phyloP scores from a whole-genome alignment of 331 rosid species.

The Dryas integrifolia region DNA sequence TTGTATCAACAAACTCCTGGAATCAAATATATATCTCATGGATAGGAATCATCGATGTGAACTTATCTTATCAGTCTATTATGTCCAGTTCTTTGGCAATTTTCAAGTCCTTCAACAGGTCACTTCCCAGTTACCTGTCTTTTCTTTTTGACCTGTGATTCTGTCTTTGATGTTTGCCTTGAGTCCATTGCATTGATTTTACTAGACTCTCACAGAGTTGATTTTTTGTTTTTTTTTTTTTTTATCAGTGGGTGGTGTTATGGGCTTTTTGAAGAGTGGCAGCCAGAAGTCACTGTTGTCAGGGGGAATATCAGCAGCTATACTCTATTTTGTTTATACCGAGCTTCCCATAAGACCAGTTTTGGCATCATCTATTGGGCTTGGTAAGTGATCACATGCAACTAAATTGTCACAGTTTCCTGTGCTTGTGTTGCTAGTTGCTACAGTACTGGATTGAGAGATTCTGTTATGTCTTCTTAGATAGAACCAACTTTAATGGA shows the following conservation, averaged over 20 bases:
- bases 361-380: slow-evolving; percentile 84
- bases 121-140: not conserved
- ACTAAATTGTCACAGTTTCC: slow-evolving; percentile 16
- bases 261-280: slow-evolving; percentile 93
- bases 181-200: not conserved
- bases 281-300: slow-evolving; percentile 90
- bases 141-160: not conserved
- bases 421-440: slow-evolving; percentile 13
- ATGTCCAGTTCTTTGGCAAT: not conserved
- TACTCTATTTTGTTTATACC: slow-evolving; percentile 56
- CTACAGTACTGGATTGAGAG: not conserved
- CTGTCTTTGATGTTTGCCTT: not conserved
- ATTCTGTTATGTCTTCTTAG: not conserved
- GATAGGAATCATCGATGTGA: not conserved
- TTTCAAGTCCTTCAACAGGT: not conserved
- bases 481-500: not conserved
- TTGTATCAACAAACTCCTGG: not conserved
- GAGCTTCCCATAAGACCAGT: slow-evolving; percentile 76
- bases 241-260: slow-evolving; percentile 77
- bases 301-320: slow-evolving; percentile 70
- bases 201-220: not conserved
- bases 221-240: not conserved
- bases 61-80: not conserved
- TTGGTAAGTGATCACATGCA: slow-evolving; percentile 55
- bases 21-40: slow-evolving; percentile 10